These are phyloP conservation scores for Sclerotinia sclerotiorum DNA, from an alignment of 2,329 filamentous ascomycete species.

Conservation along the genomic window DNA sequence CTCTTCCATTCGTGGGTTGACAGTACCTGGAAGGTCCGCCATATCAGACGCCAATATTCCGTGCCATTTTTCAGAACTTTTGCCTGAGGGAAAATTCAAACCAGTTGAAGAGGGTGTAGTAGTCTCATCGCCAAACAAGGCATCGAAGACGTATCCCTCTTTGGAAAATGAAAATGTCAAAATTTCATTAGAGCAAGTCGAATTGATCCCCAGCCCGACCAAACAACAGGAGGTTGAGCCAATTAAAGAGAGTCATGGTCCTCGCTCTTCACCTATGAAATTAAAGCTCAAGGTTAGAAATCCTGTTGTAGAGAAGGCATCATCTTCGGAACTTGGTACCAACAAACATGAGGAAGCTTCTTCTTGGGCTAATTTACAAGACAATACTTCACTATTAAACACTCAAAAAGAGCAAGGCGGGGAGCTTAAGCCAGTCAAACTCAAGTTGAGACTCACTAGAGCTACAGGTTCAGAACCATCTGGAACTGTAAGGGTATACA, in stretches of 20 bases:
- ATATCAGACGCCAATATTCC: constrained; percentile 20
- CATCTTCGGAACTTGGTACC: constrained; percentile 28
- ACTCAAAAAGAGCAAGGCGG: constrained; percentile 14
- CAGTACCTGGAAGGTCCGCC: constrained; percentile 9
- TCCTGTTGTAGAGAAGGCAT: constrained; percentile 26
- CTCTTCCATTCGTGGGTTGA: constrained; percentile 18
- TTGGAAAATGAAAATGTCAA: not conserved
- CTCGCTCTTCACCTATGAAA: constrained; percentile 27
- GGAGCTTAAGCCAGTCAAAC: constrained; percentile 31
- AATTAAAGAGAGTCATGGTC: constrained; percentile 4
- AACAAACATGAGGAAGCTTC: constrained; percentile 34
- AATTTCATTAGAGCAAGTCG: not conserved
- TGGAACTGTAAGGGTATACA: constrained; percentile 38
- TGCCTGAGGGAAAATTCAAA: constrained; percentile 2
- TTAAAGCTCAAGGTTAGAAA: constrained; percentile 29
- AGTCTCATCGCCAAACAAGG: not conserved
- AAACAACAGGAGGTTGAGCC: constrained; percentile 2
- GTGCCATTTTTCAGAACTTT: constrained; percentile 25
- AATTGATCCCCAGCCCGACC: not conserved
- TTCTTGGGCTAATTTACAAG: constrained; percentile 29
- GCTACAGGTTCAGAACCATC: constrained; percentile 34
- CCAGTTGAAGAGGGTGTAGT: constrained; percentile 9
- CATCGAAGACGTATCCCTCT: not conserved
- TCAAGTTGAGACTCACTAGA: constrained; percentile 38
- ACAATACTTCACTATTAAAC: constrained; percentile 22